These are phyloP conservation scores for Prosopis cineraria DNA, from an alignment of 306 rosid species.

Conservation along the genomic window DNA sequence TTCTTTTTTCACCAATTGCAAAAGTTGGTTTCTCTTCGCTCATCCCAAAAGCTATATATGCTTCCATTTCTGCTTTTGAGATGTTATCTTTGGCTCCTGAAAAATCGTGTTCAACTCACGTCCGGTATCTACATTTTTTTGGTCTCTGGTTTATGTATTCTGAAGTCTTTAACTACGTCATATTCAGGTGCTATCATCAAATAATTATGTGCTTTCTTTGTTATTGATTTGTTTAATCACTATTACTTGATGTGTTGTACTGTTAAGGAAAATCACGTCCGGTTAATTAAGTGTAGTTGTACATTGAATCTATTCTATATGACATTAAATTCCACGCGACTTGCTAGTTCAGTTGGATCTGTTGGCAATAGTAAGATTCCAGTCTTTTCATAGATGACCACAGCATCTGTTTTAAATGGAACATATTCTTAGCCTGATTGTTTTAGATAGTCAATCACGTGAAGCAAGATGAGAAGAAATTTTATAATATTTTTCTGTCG, in stretches of 20 bases:
- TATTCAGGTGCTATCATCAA: slow-evolving; percentile 22
- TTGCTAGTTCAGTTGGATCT: slow-evolving; percentile 19
- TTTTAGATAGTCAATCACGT: not conserved
- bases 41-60: slow-evolving; percentile 21
- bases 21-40: slow-evolving; percentile 23
- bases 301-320: slow-evolving; percentile 20
- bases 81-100: slow-evolving; percentile 15
- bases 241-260: not conserved
- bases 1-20: not conserved
- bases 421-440: not conserved
- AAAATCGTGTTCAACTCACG: slow-evolving; percentile 28
- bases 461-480: not conserved
- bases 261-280: not conserved
- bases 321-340: slow-evolving; percentile 36
- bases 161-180: slow-evolving; percentile 20
- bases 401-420: not conserved
- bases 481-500: not conserved
- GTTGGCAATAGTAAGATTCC: slow-evolving; percentile 4
- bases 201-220: slow-evolving; percentile 7
- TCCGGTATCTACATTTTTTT: not conserved
- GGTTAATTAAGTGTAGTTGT: not conserved
- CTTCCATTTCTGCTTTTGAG: slow-evolving; percentile 22
- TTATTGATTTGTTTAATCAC: not conserved
- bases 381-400: not conserved
- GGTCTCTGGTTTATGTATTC: slow-evolving; percentile 24